Conservation (phyloP, 257 asterid species). For the Echites panduratus region DNA sequence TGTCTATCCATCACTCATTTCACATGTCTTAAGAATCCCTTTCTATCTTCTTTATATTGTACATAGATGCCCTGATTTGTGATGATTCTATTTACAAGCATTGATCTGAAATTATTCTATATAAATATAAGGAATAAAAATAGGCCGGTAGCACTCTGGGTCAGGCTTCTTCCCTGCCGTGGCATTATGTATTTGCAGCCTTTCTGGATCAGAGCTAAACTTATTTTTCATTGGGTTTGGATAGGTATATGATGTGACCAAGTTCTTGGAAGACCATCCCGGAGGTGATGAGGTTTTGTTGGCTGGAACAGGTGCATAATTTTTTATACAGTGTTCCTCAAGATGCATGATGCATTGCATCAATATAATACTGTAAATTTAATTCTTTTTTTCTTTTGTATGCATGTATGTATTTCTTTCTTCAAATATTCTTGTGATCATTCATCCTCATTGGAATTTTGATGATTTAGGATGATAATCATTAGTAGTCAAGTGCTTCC, state of each 20-base stretch:
- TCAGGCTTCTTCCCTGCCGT: neutral
- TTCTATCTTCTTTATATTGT: neutral
- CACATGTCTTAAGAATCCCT: neutral
- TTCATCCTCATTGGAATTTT: neutral
- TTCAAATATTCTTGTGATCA: neutral
- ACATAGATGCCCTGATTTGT: neutral
- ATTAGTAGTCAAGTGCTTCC: neutral
- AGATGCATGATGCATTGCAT: neutral
- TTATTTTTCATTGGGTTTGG: neutral
- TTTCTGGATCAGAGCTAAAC: neutral
- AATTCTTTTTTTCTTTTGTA: neutral
- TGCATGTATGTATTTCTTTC: neutral
- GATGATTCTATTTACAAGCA: neutral
- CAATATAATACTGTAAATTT: neutral
- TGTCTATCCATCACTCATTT: neutral
- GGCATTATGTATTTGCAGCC: neutral
- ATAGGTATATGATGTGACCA: conserved; percentile 84
- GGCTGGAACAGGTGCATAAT: conserved; percentile 60
- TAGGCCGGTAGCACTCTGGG: neutral
- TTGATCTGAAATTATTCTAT: neutral
- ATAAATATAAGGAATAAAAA: neutral
- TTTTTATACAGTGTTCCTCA: neutral
- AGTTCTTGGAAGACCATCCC: conserved; percentile 87
- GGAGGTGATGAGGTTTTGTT: conserved; percentile 90
- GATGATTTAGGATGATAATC: neutral